Conservation (phyloP, 73 alveolate species). For the Paraurostyla sp. region DNA sequence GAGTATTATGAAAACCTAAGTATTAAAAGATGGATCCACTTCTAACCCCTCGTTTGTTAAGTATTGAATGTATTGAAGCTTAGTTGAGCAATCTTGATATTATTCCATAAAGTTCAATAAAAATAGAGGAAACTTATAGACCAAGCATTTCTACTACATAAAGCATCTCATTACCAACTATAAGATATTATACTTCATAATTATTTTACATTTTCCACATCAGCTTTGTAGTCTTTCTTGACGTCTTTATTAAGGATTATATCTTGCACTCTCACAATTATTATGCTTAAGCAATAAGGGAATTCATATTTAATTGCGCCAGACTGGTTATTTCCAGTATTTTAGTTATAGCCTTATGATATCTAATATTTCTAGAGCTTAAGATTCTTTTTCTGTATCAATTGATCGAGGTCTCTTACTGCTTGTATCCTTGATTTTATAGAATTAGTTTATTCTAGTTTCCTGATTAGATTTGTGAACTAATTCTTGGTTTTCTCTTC, state of each 20-base stretch:
- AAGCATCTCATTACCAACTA: conserved; percentile 49
- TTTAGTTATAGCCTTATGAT: neutral
- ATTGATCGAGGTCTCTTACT: conserved; percentile 44
- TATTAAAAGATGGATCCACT: conserved; percentile 52
- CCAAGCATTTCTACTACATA: conserved; percentile 34
- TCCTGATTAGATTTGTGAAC: neutral
- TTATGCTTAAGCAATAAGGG: conserved; percentile 33
- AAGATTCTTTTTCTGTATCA: conserved; percentile 27
- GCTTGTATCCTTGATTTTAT: conserved; percentile 12
- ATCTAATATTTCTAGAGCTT: neutral
- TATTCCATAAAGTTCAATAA: conserved; percentile 45
- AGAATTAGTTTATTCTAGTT: conserved; percentile 20
- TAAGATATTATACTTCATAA: neutral
- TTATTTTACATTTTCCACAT: conserved; percentile 31
- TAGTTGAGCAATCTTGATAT: neutral
- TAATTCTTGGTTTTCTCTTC: neutral
- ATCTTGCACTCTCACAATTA: conserved; percentile 27
- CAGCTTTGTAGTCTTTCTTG: conserved; percentile 52
- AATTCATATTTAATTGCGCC: neutral
- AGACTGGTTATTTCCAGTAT: neutral
- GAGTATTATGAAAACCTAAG: conserved; percentile 22
- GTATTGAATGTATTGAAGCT: conserved; percentile 17
- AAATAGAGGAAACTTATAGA: conserved; percentile 51
- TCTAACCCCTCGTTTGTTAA: conserved; percentile 46
- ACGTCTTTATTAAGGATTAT: conserved; percentile 21